These are phyloP conservation scores for Kurtzmaniella natalensis DNA, from an alignment of 1,139 yeast genomes.

Conservation along the genomic window DNA sequence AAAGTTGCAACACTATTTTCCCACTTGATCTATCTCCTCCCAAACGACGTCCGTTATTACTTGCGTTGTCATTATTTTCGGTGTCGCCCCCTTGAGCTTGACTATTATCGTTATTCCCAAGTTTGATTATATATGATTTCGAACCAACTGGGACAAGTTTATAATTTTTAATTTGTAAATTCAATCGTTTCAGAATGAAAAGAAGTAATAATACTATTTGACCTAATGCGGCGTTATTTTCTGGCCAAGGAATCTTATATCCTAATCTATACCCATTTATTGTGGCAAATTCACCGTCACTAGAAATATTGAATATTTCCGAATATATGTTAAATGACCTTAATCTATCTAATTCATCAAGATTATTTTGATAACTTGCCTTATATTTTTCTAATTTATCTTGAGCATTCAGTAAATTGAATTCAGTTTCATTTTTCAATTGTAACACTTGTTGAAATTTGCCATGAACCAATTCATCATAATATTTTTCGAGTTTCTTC, in stretches of 20 bases:
- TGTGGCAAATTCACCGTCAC: conserved; percentile 66
- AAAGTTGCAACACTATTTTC: conserved; percentile 43
- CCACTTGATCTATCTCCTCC: conserved; percentile 10
- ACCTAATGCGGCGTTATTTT: conserved; percentile 89
- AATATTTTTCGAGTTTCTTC: conserved; percentile 31
- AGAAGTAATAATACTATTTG: conserved; percentile 68
- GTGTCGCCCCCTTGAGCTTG: conserved; percentile 21
- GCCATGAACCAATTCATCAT: conserved; percentile 29
- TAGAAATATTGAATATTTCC: conserved; percentile 77
- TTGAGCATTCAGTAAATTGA: conserved; percentile 44
- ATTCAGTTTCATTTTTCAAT: conserved; percentile 48
- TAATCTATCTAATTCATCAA: conserved; percentile 63
- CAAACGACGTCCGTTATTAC: conserved; percentile 11
- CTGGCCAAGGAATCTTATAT: conserved; percentile 76
- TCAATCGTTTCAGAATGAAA: conserved; percentile 58
- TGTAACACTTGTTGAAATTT: conserved; percentile 43
- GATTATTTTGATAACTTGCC: conserved; percentile 56
- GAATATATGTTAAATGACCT: conserved; percentile 76
- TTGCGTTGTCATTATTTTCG: conserved; percentile 17
- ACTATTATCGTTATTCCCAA: conserved; percentile 20
- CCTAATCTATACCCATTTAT: conserved; percentile 86
- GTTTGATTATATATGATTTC: conserved; percentile 69
- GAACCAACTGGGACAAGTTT: conserved; percentile 81
- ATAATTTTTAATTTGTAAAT: conserved; percentile 54
- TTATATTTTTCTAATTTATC: conserved; percentile 58